Percentiles rank a stretch among this genome's conserved stretches.
phyloP scores from a whole-genome alignment of 2,329 filamentous ascomycete genomes.

The Chalaropsis thielavioides region DNA sequence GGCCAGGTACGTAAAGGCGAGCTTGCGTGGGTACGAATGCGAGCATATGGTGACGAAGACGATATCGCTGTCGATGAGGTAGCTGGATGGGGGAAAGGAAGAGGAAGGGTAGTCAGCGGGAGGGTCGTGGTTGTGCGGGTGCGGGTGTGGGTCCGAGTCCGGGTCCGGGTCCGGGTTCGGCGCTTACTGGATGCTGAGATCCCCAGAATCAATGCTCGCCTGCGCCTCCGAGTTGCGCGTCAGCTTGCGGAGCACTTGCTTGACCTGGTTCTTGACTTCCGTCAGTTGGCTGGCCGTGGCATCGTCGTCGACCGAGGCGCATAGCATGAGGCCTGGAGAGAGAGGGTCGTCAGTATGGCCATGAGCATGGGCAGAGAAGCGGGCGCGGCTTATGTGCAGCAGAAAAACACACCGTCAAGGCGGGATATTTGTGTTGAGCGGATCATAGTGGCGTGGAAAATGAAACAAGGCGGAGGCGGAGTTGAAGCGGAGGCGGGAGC shows the following conservation, averaged over 20 bases:
- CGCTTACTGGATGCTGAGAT: constrained; percentile 71
- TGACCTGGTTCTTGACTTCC: constrained; percentile 82
- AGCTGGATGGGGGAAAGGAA: constrained; percentile 36
- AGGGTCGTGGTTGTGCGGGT: background rate
- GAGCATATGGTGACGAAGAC: constrained; percentile 93
- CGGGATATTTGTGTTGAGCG: constrained; percentile 86
- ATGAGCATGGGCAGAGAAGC: background rate
- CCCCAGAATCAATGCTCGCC: constrained; percentile 75
- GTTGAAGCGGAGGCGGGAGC: background rate
- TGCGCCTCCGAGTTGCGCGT: constrained; percentile 80
- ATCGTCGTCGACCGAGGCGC: constrained; percentile 86
- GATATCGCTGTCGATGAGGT: constrained; percentile 68
- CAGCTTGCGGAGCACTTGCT: constrained; percentile 76
- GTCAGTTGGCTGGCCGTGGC: constrained; percentile 62
- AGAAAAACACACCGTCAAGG: constrained; percentile 55
- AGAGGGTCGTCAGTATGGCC: background rate
- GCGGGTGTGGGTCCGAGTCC: background rate
- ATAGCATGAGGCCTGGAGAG: constrained; percentile 70
- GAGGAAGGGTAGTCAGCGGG: background rate
- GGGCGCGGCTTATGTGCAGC: background rate
- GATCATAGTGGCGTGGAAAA: constrained; percentile 46
- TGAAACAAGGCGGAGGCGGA: background rate
- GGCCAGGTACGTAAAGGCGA: constrained; percentile 94
- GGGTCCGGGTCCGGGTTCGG: too few species aligned
- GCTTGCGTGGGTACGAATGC: constrained; percentile 86